phyloP scores from a whole-genome alignment of 306 rosid genomes.

The Cicer chorassanicum region DNA sequence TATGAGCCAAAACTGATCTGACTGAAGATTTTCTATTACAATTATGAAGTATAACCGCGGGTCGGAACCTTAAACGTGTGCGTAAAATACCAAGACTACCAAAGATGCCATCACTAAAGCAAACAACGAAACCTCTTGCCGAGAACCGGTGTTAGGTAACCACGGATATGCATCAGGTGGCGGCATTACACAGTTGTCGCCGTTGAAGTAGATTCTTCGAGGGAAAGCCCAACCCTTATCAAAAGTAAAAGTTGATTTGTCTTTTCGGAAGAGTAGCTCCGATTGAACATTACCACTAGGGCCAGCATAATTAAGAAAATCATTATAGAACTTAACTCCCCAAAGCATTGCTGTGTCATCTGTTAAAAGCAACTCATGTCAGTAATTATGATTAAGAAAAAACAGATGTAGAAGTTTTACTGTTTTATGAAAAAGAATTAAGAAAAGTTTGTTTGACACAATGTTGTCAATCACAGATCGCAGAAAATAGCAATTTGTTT shows the following conservation, averaged over 20 bases:
- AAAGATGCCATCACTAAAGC: constrained; percentile 51
- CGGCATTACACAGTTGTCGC: constrained; percentile 93
- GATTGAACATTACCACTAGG: constrained; percentile 88
- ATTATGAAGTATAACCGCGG: constrained; percentile 20
- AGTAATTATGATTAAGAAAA: neutral
- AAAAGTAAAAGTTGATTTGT: constrained; percentile 67
- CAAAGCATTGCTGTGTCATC: constrained; percentile 92
- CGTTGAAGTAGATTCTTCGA: constrained; percentile 78
- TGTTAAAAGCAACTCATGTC: constrained; percentile 50
- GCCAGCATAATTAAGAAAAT: constrained; percentile 81
- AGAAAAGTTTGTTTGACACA: no score
- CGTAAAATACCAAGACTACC: constrained; percentile 48
- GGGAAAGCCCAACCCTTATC: constrained; percentile 96
- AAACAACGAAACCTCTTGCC: constrained; percentile 49
- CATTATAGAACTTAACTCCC: constrained; percentile 89
- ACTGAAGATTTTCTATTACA: constrained; percentile 33
- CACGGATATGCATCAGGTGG: constrained; percentile 83
- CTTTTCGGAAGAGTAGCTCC: constrained; percentile 79
- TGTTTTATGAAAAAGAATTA: neutral
- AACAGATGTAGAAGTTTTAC: neutral
- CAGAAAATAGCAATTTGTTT: no score
- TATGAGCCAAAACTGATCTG: constrained; percentile 41
- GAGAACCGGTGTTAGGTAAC: constrained; percentile 67
- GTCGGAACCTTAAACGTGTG: constrained; percentile 40
- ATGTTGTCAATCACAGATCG: no score